A percentile compares a stretch with the other conserved stretches of the same genome.
Conservation (phyloP, 495 filamentous ascomycete species). For the Parmelia sp. region DNA sequence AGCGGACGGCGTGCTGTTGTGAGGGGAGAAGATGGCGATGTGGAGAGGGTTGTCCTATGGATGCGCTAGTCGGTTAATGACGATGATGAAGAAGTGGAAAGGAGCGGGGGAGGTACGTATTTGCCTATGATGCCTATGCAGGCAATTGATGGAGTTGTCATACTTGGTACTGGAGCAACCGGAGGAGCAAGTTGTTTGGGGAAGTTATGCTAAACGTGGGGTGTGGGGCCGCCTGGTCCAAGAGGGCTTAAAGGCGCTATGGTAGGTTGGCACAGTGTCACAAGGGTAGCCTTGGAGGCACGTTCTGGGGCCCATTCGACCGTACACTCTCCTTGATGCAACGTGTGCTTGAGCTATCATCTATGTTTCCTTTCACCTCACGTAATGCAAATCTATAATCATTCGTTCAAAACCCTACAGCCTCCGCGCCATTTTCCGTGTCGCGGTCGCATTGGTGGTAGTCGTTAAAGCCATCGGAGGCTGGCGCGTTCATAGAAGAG, state of each 20-base stretch:
- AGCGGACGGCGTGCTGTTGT: slow-evolving; percentile 31
- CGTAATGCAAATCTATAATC: neutral
- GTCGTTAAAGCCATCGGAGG: neutral
- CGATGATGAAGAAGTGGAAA: neutral
- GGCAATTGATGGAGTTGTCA: slow-evolving; percentile 65
- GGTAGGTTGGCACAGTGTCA: no score
- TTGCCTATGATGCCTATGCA: slow-evolving; percentile 91
- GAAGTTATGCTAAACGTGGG: neutral
- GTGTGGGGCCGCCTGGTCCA: neutral
- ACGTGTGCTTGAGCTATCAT: neutral
- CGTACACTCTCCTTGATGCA: no score
- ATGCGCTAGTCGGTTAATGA: no score
- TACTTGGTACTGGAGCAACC: slow-evolving; percentile 17
- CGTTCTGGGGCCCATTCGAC: neutral
- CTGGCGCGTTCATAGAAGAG: neutral
- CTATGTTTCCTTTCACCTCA: neutral
- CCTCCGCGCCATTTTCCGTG: neutral
- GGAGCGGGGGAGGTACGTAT: slow-evolving; percentile 50
- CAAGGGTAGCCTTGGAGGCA: neutral
- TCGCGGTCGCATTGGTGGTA: neutral
- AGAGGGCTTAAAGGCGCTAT: no score
- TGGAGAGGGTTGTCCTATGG: slow-evolving; percentile 90
- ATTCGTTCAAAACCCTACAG: neutral
- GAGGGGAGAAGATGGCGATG: slow-evolving; percentile 77
- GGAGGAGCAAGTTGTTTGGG: neutral